phyloP scores from a whole-genome alignment of 306 rosid species.

The Medicago truncatula region DNA sequence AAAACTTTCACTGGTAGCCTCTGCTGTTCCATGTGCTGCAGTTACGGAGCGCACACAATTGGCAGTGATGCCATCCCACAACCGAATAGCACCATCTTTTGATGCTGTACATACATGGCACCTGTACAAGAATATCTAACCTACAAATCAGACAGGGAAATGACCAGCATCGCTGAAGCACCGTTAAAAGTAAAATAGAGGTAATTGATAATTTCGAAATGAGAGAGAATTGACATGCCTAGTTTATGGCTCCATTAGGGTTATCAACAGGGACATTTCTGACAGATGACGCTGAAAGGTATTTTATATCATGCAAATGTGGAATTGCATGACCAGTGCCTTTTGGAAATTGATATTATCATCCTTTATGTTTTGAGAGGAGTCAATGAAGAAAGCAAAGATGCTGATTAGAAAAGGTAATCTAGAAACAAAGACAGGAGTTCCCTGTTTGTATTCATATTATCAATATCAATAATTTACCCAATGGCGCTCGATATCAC shows the following conservation, averaged over 20 bases:
- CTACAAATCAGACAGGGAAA: constrained; percentile 54
- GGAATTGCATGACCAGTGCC: constrained; percentile 96
- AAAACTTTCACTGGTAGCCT: constrained; percentile 85
- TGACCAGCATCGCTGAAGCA: constrained; percentile 8
- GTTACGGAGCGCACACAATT: constrained; percentile 70
- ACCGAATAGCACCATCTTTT: constrained; percentile 77
- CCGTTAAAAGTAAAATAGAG: constrained; percentile 17
- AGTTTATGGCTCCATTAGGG: constrained; percentile 83
- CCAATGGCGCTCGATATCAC: constrained; percentile 5
- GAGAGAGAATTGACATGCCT: constrained; percentile 60
- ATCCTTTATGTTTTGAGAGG: constrained; percentile 14
- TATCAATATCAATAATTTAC: not conserved
- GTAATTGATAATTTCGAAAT: constrained; percentile 13
- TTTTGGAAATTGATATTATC: constrained; percentile 43
- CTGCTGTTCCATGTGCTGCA: constrained; percentile 80
- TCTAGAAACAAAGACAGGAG: constrained; percentile 7
- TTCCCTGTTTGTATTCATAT: constrained; percentile 1
- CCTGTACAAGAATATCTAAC: constrained; percentile 86
- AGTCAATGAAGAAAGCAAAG: constrained; percentile 14
- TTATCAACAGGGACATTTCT: constrained; percentile 64
- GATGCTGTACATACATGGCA: constrained; percentile 92
- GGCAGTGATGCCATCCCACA: constrained; percentile 93
- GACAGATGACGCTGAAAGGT: constrained; percentile 86
- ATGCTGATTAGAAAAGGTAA: constrained; percentile 12
- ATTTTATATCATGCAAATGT: constrained; percentile 84